These are phyloP conservation scores for Hypoxylon sp. DNA, from an alignment of 2,329 filamentous ascomycete genomes.

Conservation along the genomic window DNA sequence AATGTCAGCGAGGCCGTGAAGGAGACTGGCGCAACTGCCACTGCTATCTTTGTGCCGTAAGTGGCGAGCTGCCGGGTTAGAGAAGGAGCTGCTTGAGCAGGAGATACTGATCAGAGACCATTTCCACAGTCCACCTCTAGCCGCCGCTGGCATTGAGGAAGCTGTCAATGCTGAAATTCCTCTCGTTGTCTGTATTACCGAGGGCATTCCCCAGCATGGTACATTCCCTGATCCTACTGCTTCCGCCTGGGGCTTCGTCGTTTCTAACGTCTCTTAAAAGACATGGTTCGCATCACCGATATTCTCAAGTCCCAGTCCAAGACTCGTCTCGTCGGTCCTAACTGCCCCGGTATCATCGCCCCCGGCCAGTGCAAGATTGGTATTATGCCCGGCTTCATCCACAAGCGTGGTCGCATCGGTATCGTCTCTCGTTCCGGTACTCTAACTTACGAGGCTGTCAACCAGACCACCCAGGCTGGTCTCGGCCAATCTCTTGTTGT, in stretches of 20 bases:
- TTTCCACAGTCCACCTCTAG: constrained; percentile 81
- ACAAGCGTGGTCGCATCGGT: constrained; percentile 98
- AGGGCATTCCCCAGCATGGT: constrained; percentile 98
- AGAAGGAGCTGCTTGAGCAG: background rate
- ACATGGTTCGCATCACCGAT: constrained; percentile 99
- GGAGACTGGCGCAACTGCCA: constrained; percentile 90
- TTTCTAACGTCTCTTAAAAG: constrained; percentile 60
- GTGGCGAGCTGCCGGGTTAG: constrained; percentile 41
- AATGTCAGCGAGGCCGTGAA: constrained; percentile 90
- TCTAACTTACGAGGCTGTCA: constrained; percentile 99
- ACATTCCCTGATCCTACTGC: constrained; percentile 56
- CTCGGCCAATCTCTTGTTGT: constrained; percentile 98
- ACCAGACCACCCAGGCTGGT: constrained; percentile 97
- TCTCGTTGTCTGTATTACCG: constrained; percentile 96
- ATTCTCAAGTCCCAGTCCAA: constrained; percentile 98
- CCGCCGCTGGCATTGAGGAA: constrained; percentile 96
- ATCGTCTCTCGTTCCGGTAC: constrained; percentile 99
- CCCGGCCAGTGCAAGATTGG: constrained; percentile 99
- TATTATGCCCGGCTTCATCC: constrained; percentile 99
- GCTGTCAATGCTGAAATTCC: constrained; percentile 93
- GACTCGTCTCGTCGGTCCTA: constrained; percentile 95
- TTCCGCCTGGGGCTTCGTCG: constrained; percentile 7
- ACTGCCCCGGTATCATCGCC: constrained; percentile 98
- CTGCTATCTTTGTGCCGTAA: constrained; percentile 96
- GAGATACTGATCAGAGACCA: constrained; percentile 39